Conservation (phyloP, 768 basidiomycete genomes). For the Thelephora ganbajun region DNA sequence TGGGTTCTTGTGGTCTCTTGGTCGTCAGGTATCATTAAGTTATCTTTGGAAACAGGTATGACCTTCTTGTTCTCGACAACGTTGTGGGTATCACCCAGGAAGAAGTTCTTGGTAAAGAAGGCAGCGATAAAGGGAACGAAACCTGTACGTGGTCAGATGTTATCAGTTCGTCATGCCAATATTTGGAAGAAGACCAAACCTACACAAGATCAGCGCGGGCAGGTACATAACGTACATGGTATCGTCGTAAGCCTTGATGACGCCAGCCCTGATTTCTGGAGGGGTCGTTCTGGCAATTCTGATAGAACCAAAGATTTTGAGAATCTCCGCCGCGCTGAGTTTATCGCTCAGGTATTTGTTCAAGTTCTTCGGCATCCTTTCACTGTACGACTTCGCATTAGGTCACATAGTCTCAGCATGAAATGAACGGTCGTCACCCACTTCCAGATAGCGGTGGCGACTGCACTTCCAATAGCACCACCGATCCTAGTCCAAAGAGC, state of each 20-base stretch:
- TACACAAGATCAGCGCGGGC: conserved; percentile 22
- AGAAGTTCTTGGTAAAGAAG: conserved; percentile 23
- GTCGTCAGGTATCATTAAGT: too few species aligned
- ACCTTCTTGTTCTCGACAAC: conserved; percentile 9
- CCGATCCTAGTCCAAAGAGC: conserved; percentile 35
- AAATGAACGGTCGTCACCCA: too few species aligned
- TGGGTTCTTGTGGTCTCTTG: too few species aligned
- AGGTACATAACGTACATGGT: conserved; percentile 15
- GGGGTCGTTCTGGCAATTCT: conserved; percentile 3
- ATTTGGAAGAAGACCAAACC: too few species aligned
- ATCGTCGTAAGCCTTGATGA: conserved; percentile 16
- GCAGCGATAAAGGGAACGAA: conserved; percentile 25
- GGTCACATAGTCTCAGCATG: too few species aligned
- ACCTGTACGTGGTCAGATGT: background rate
- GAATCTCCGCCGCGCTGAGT: conserved; percentile 6
- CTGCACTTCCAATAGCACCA: conserved; percentile 28
- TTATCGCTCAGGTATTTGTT: conserved; percentile 9
- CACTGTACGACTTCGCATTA: conserved; percentile 12
- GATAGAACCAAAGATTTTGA: conserved; percentile 10
- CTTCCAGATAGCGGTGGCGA: conserved; percentile 9
- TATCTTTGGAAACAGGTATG: too few species aligned
- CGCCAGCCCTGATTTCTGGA: conserved; percentile 4
- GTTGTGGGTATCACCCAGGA: conserved; percentile 29
- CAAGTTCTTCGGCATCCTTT: conserved; percentile 13
- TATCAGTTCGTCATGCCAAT: too few species aligned